Evolutionary conservation across 345 rosid genomes (phyloP), one percentile per base, ranked within the genome.

Genomic region (Raphanus sativus): DNA sequence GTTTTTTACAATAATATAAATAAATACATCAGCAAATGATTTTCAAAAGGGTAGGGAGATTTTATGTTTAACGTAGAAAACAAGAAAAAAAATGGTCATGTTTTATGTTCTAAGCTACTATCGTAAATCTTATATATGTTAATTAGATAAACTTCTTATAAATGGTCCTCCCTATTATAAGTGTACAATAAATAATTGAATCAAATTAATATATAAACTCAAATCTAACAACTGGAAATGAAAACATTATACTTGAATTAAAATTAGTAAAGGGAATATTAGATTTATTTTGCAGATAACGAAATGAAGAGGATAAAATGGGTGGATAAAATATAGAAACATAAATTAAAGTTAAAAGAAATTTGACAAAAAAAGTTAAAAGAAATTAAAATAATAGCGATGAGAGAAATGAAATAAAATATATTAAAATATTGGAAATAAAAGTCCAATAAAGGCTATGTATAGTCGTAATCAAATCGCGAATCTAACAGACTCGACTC

Each of bases 401-500:
- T n/a, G 54, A 48, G 13, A 48, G 15, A 48, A 48, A 13, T 48
- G 2, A 48, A 48, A 48, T 48, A n/a, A 13, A 48, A 48, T 13
- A 48, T 5, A 48, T 48, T 48, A 42, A 42, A 4, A 42, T 3
- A 2, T 42, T 42, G 52, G 55, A 48, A 48, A n/a, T 42, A 42
- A 42, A 42, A 42, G 50, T 42, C 50, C n/a, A 42, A 42, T 10
- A 42, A 42, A 42, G 50, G 50, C 50, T 11, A 42, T 73, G 75
- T 62, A 79, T 60, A 76, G 65, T 74, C 84, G 71, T 66, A 11
- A 45, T 79, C 73, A 32, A 40, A 59, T 21, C 79, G 81, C 36
- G 67, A 68, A 45, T 68, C 69, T 42, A 40, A 58, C 17, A 8
- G 73, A 58, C 50, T 67, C 67, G 75, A 65, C 40, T 69, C 75